Conservation (phyloP, 1,139 yeast genomes). For the Lodderomyces orthopsilosis region DNA sequence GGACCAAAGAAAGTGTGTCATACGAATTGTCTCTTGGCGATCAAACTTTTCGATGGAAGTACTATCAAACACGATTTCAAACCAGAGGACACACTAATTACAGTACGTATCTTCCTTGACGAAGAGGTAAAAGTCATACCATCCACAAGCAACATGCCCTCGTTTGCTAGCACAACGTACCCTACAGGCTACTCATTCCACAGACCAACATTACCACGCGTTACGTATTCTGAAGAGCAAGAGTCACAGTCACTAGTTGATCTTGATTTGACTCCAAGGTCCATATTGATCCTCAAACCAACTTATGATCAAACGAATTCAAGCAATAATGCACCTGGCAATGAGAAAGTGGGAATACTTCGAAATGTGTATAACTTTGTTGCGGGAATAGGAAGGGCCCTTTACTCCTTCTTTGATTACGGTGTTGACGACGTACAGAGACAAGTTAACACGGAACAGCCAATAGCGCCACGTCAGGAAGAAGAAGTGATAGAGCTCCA, state of each 20-base stretch:
- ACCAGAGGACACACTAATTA: constrained; percentile 41
- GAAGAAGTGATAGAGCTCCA: constrained; percentile 5
- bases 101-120: constrained; percentile 66
- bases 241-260: constrained; percentile 48
- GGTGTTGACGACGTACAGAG: constrained; percentile 24
- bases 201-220: constrained; percentile 36
- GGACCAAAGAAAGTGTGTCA: background rate
- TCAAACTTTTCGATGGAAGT: constrained; percentile 56
- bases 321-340: constrained; percentile 13
- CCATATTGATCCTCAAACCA: constrained; percentile 65
- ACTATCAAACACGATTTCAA: constrained; percentile 45
- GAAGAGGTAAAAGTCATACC: constrained; percentile 33
- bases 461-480: constrained; percentile 1
- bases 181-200: constrained; percentile 40
- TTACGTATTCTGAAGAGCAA: constrained; percentile 46
- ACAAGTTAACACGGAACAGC: background rate
- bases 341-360: constrained; percentile 17
- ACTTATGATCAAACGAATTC: constrained; percentile 28
- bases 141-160: constrained; percentile 27
- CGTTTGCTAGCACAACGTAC: constrained; percentile 35
- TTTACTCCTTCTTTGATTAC: constrained; percentile 44
- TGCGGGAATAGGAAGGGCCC: constrained; percentile 25
- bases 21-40: constrained; percentile 40
- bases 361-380: constrained; percentile 16
- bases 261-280: constrained; percentile 60